Conservation (phyloP, 768 basidiomycete genomes). For the Suillus bovinus region DNA sequence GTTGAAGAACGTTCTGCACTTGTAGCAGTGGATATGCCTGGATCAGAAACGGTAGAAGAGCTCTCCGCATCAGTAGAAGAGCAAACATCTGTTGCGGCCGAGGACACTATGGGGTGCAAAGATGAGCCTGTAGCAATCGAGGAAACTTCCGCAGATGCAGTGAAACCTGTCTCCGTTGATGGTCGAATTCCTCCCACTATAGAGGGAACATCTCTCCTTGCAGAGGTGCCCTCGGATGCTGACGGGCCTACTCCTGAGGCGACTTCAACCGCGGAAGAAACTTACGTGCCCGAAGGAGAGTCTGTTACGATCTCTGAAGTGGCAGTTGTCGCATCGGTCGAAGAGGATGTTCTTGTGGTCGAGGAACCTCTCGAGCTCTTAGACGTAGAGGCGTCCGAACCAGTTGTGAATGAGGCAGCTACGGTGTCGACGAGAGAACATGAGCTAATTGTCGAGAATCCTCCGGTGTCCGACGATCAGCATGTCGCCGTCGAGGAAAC, state of each 20-base stretch:
- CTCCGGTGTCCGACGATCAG: conserved; percentile 4
- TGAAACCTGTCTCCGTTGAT: not conserved
- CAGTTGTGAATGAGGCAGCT: not conserved
- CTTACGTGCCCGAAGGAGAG: not conserved
- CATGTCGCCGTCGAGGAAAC: conserved; percentile 8
- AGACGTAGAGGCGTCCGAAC: conserved; percentile 6
- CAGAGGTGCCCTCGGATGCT: not conserved
- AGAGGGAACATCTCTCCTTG: conserved; percentile 9
- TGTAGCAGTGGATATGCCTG: not conserved
- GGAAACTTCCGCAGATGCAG: not conserved
- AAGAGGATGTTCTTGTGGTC: conserved; percentile 8
- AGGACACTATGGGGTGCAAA: conserved; percentile 1
- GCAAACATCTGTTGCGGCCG: not conserved
- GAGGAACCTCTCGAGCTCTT: conserved; percentile 4
- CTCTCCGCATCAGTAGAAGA: not conserved
- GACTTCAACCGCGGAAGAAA: not conserved
- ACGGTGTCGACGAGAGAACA: not conserved
- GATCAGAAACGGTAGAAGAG: not conserved
- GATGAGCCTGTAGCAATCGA: conserved; percentile 13
- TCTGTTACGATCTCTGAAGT: not conserved
- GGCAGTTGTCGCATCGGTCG: conserved; percentile 1
- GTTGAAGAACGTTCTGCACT: not conserved
- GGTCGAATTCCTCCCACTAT: not conserved
- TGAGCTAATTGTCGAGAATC: conserved; percentile 4
- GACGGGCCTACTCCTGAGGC: conserved; percentile 6